Percentiles rank a stretch among this genome's conserved stretches.
Conservation (phyloP, 2,329 filamentous ascomycete genomes). For the Exophiala oligosperma region DNA sequence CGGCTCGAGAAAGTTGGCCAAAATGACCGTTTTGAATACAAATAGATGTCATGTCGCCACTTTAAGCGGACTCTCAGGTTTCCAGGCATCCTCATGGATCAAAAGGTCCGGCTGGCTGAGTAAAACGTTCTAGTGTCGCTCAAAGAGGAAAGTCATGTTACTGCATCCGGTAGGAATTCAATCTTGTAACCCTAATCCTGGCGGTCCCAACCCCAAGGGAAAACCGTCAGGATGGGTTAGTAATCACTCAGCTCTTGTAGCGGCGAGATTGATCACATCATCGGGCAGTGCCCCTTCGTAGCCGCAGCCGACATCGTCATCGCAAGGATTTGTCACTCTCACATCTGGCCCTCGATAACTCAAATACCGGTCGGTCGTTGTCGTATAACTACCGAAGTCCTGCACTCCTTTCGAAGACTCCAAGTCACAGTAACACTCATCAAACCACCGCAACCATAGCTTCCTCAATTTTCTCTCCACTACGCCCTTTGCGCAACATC, state of each 20-base stretch:
- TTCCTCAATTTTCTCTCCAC: constrained; percentile 57
- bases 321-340: constrained; percentile 8
- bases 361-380: neutral
- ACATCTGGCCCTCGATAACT: neutral
- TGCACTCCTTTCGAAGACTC: neutral
- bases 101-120: too few relatives aligned
- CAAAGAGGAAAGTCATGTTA: too few relatives aligned
- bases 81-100: too few relatives aligned
- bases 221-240: neutral
- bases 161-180: too few relatives aligned
- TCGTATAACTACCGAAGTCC: neutral
- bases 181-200: neutral
- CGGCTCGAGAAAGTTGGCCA: too few relatives aligned
- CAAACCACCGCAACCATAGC: constrained; percentile 48
- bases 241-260: neutral
- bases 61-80: too few relatives aligned
- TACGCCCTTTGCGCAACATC: constrained; percentile 63
- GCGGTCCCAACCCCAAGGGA: neutral
- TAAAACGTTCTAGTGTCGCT: too few relatives aligned
- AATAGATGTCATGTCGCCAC: too few relatives aligned
- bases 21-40: too few relatives aligned
- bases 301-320: constrained; percentile 1
- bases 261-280: constrained; percentile 5
- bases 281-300: neutral
- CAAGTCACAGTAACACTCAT: neutral